Evolutionary conservation across 768 basidiomycete species (phyloP).

Genomic region (Pleurotus salmoneostramineus): DNA sequence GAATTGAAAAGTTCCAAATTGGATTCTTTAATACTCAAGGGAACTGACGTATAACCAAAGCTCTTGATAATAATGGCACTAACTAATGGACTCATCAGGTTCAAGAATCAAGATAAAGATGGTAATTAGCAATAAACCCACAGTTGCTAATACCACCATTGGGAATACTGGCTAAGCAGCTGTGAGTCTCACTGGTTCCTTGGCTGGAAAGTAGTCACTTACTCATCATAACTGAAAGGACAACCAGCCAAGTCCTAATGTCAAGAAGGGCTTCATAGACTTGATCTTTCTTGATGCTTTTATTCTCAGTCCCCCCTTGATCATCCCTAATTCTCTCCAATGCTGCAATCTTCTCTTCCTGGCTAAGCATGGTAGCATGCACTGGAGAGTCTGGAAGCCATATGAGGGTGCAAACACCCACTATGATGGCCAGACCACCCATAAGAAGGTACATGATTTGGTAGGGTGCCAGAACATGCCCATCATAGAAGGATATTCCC

Average conservation of each 20-base stretch:
- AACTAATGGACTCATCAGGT: slow-evolving; percentile 27
- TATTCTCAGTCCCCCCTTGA: slow-evolving; percentile 61
- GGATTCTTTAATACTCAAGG: not conserved
- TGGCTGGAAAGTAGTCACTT: slow-evolving; percentile 16
- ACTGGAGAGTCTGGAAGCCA: slow-evolving; percentile 68
- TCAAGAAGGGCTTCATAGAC: slow-evolving; percentile 54
- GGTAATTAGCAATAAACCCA: slow-evolving; percentile 22
- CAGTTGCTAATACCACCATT: slow-evolving; percentile 64
- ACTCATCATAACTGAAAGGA: slow-evolving; percentile 57
- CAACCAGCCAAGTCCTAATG: slow-evolving; percentile 58
- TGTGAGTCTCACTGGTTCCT: slow-evolving; percentile 7
- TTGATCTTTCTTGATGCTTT: slow-evolving; percentile 55
- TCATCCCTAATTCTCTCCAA: slow-evolving; percentile 67
- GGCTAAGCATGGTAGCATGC: slow-evolving; percentile 49
- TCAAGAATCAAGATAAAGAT: not conserved
- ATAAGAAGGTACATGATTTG: slow-evolving; percentile 60
- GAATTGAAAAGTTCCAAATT: not conserved
- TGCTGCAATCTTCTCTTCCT: slow-evolving; percentile 57
- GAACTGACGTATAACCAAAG: slow-evolving; percentile 58
- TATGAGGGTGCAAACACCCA: slow-evolving; percentile 52
- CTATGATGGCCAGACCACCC: slow-evolving; percentile 55
- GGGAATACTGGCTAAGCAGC: slow-evolving; percentile 53
- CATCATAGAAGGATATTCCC: slow-evolving; percentile 55
- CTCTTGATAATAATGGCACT: slow-evolving; percentile 60
- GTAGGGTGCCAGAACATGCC: slow-evolving; percentile 46